Evolutionary conservation across 768 basidiomycete genomes (phyloP).

Genomic region (Panaeolus cyanescens): DNA sequence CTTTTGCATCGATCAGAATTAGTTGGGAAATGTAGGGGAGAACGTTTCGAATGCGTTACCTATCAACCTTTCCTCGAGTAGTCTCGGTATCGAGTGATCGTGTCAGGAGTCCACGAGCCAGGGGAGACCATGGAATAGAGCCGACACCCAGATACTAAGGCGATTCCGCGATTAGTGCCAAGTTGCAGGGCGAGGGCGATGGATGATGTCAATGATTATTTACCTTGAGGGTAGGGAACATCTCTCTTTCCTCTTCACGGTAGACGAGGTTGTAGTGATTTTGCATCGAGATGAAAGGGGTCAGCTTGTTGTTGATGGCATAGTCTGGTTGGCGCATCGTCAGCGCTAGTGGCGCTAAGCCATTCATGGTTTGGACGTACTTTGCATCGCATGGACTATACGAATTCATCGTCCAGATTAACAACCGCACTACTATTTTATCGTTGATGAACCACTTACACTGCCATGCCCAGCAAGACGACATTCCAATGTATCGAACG

Average conservation of each 20-base stretch:
- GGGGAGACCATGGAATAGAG: constrained; percentile 60
- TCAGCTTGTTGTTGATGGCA: constrained; percentile 57
- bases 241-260: constrained; percentile 66
- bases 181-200: too few species aligned
- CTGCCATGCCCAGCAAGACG: constrained; percentile 56
- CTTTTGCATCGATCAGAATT: constrained; percentile 9
- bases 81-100: constrained; percentile 41
- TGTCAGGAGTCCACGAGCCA: constrained; percentile 52
- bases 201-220: too few species aligned
- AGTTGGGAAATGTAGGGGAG: too few species aligned
- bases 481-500: constrained; percentile 63
- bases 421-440: neutral
- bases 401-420: neutral
- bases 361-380: constrained; percentile 24
- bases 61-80: constrained; percentile 37
- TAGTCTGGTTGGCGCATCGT: constrained; percentile 41
- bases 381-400: constrained; percentile 58
- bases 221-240: constrained; percentile 62
- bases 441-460: constrained; percentile 33
- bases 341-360: neutral
- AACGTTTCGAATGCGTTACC: too few species aligned
- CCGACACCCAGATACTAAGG: constrained; percentile 54
- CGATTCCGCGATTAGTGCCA: too few species aligned
- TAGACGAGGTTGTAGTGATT: constrained; percentile 65
- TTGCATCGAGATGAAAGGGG: constrained; percentile 71